Evolutionary conservation across 2,329 filamentous ascomycete species (phyloP).

Genomic region (Diaporthe sp.): DNA sequence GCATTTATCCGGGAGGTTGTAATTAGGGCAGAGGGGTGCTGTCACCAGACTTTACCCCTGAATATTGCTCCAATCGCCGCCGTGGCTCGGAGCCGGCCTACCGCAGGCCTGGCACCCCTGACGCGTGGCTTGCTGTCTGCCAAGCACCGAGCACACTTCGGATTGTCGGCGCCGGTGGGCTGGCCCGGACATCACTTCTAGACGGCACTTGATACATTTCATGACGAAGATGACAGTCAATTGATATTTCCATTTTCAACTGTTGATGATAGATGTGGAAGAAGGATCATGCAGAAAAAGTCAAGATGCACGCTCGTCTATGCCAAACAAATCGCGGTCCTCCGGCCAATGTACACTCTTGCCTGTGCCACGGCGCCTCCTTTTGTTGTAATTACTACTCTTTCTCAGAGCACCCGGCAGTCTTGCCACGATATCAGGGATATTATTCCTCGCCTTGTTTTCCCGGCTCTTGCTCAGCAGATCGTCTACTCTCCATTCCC

Average conservation of each 20-base stretch:
- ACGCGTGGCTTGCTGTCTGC: not conserved
- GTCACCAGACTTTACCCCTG: slow-evolving; percentile 14
- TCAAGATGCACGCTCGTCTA: slow-evolving; percentile 21
- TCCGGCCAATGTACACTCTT: slow-evolving; percentile 37
- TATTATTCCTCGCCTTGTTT: slow-evolving; percentile 19
- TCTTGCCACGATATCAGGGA: slow-evolving; percentile 41
- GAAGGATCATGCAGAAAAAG: not conserved
- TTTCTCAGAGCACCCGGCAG: slow-evolving; percentile 40
- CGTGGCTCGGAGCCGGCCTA: not conserved
- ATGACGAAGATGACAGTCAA: too few relatives aligned
- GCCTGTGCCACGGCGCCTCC: not conserved
- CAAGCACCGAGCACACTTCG: not conserved
- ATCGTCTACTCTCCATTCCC: slow-evolving; percentile 50
- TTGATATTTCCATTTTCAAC: not conserved
- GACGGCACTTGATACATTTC: too few relatives aligned
- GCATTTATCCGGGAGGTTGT: slow-evolving; percentile 22
- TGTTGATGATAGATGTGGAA: not conserved
- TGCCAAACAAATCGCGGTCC: not conserved
- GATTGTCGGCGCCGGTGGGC: not conserved
- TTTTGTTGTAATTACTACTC: slow-evolving; percentile 1
- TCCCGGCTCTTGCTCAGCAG: slow-evolving; percentile 8
- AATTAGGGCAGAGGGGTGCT: slow-evolving; percentile 1
- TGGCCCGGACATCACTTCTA: not conserved
- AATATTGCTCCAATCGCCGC: slow-evolving; percentile 10
- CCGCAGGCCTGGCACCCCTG: not conserved